A percentile compares a stretch with the other conserved stretches of the same genome.
Evolutionary conservation across 1,284 basidiomycete species (phyloP).

Genomic region (Vanrija humicola): DNA sequence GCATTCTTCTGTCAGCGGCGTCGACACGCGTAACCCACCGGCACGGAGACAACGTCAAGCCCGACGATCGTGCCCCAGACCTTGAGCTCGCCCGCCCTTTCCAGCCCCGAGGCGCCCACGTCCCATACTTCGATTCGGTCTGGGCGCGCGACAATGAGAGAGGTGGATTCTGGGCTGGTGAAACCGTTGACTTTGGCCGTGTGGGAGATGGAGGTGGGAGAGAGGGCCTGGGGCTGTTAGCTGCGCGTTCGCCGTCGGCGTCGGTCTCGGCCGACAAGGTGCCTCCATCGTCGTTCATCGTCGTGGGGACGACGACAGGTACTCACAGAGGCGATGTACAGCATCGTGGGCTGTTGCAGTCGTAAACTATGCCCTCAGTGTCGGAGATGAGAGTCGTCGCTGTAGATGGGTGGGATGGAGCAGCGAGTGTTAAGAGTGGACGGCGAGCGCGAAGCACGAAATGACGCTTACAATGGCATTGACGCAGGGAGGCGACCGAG

Average conservation of each 20-base stretch:
- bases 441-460: too few relatives aligned
- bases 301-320: too few relatives aligned
- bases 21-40: constrained; percentile 21
- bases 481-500: not conserved
- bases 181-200: constrained; percentile 31
- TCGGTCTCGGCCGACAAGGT: too few relatives aligned
- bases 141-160: constrained; percentile 43
- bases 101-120: constrained; percentile 30
- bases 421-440: too few relatives aligned
- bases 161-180: constrained; percentile 20
- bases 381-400: too few relatives aligned
- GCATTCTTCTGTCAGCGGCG: constrained; percentile 25
- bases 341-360: constrained; percentile 16
- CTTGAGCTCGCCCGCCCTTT: constrained; percentile 24
- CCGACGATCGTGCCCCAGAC: constrained; percentile 47
- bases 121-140: constrained; percentile 46
- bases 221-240: constrained; percentile 35
- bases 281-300: too few relatives aligned
- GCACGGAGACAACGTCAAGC: constrained; percentile 30
- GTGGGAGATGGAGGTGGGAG: constrained; percentile 45
- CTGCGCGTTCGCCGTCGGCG: too few relatives aligned
- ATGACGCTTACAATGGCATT: too few relatives aligned
- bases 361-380: not conserved
- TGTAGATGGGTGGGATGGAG: not conserved
- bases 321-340: constrained; percentile 43